phyloP scores from a whole-genome alignment of 2,329 filamentous ascomycete species.

The Parafenestella ontariensis region DNA sequence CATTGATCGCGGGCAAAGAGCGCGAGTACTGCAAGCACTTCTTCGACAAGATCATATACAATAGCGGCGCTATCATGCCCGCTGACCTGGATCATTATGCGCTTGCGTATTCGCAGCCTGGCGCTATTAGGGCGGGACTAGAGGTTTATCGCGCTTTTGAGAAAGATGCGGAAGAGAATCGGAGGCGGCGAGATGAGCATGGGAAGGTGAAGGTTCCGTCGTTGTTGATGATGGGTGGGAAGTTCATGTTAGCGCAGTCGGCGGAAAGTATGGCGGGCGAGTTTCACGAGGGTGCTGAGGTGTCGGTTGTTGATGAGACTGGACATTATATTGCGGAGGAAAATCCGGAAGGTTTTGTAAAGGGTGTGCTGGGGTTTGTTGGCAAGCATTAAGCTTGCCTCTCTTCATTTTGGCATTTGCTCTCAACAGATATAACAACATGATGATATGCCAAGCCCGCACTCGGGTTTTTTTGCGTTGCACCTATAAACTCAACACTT shows the following conservation, averaged over 20 bases:
- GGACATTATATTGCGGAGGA: constrained; percentile 39
- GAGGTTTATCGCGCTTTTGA: constrained; percentile 46
- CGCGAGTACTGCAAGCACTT: constrained; percentile 15
- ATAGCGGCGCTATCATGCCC: constrained; percentile 9
- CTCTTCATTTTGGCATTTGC: no score
- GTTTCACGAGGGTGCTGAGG: constrained; percentile 21
- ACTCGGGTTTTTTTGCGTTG: no score
- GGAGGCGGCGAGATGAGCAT: constrained; percentile 18
- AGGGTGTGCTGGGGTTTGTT: constrained; percentile 26
- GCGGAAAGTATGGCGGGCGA: constrained; percentile 31
- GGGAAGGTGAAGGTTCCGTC: constrained; percentile 37
- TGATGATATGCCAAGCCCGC: no score
- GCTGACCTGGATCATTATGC: background rate
- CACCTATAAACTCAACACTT: no score
- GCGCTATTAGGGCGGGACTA: constrained; percentile 42
- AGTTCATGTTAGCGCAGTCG: constrained; percentile 24
- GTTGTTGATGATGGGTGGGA: constrained; percentile 32
- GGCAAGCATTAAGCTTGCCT: constrained; percentile 10
- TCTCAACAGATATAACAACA: no score
- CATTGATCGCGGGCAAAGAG: constrained; percentile 14
- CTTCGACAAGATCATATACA: constrained; percentile 11
- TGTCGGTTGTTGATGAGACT: constrained; percentile 23
- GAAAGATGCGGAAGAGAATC: constrained; percentile 39
- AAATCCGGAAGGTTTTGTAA: constrained; percentile 26
- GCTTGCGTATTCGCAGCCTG: constrained; percentile 31